These are phyloP conservation scores for Sarocladium kiliense DNA, from an alignment of 2,329 filamentous ascomycete species.

Conservation along the genomic window DNA sequence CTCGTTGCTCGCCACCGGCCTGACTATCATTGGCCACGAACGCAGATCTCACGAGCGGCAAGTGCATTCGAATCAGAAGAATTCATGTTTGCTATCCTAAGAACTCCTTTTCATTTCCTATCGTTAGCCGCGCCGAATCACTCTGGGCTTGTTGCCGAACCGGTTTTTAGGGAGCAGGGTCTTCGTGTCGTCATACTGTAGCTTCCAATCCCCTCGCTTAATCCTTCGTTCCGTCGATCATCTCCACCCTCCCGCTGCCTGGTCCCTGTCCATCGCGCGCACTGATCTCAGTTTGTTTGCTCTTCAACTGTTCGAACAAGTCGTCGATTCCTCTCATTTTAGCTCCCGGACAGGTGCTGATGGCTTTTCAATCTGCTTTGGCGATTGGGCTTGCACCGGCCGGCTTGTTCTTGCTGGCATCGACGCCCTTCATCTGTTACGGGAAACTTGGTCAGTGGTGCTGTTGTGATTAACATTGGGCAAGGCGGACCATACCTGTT, in stretches of 20 bases:
- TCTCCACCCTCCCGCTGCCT: not conserved
- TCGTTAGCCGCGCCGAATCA: too few relatives aligned
- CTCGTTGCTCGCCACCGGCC: too few relatives aligned
- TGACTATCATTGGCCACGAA: too few relatives aligned
- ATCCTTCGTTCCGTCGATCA: not conserved
- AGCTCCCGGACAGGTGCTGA: too few relatives aligned
- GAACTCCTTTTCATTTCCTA: too few relatives aligned
- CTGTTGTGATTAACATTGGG: not conserved
- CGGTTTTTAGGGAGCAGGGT: not conserved
- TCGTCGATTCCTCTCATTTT: too few relatives aligned
- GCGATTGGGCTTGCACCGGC: not conserved
- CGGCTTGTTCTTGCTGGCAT: not conserved
- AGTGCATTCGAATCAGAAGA: not conserved
- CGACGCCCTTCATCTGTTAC: not conserved
- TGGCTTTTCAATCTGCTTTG: not conserved
- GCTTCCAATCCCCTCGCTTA: not conserved
- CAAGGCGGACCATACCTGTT: constrained; percentile 25
- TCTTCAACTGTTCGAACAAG: too few relatives aligned
- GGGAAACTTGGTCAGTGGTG: not conserved
- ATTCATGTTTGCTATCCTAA: not conserved
- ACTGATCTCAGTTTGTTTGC: not conserved
- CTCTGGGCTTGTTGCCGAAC: too few relatives aligned
- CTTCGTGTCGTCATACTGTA: not conserved
- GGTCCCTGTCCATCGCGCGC: not conserved
- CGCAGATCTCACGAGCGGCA: not conserved